Base-by-base conservation (phyloP, 148 eudicot species). In the Diospyros kaki region DNA sequence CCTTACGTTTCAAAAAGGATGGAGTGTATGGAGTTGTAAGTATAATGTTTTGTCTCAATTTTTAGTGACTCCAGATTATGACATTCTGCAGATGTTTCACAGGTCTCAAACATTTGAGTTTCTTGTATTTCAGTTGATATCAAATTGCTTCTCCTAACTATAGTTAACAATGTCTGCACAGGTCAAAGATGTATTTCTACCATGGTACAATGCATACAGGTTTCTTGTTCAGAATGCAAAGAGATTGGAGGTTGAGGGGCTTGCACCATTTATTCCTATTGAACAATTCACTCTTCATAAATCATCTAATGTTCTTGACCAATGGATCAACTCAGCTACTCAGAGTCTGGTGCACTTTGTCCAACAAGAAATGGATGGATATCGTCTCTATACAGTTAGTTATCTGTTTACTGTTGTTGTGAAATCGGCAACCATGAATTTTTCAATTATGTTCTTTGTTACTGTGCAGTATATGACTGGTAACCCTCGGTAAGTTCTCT, bases 141-240 rank as follows among this genome's bases (percentile, higher is more conserved):
- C 69, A 38, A 62, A 43, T 77, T 43, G 55, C n/a, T 48, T 42
- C 17, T 58, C 61, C 59, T 66, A 69, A 52, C 11, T 58, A 13
- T 42, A 12, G 70, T 14, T 70, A 43, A 28, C 64, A 62, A 77
- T 67, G 70, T 73, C 67, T 38, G 40, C 75, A 66, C 85, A 92
- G 97, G 90, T 95, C 41, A 89, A 92, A 87, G 97, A 95, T 86
- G 97, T 95, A 41, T 92, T 92, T 73, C 86, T 95, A 55, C 99
- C 99, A n/a, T 95, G 99, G 99, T 95, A 95, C 86, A 95, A 95
- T 84, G 99, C 99, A 44, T 95, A 95, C 65, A 88, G 99, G 76
- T 95, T 95, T 77, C 92, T 95, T 59, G 94, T 95, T 81, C 99
- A 95, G 81, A 95, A 95, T 83, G 89, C 96, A 71, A 95, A 92